Evolutionary conservation across 2,329 filamentous ascomycete species (phyloP), one percentile per base, ranked within the genome.

Genomic region (Fusarium coffeatum): DNA sequence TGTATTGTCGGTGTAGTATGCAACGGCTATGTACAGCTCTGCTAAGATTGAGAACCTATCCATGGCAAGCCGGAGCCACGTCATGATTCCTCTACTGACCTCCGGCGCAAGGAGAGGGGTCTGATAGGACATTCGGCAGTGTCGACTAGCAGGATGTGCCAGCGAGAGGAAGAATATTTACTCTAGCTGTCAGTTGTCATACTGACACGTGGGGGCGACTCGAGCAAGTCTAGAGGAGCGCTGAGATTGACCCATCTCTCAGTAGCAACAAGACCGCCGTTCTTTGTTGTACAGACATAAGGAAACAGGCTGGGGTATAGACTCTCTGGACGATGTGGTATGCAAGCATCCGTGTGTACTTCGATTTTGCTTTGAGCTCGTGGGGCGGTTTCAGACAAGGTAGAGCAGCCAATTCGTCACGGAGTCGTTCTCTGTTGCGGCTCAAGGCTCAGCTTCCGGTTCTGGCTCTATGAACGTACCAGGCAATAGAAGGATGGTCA

Each of bases 261-360:
- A 60, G 55, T 53, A 50, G 46, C 54, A 64, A 51, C 51, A 73
- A 57, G 48, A 32, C 63, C 64, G 55, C 42, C 55, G 49, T 57
- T 58, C 64, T 53, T 68, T 68, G 72, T 75, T 69, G 70, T 67
- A 72, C 72, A 64, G 54, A 56, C 62, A 59, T 74, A 58, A 73
- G 60, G 42, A 65, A 68, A 66, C 59, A 48, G 66, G 60, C 72
- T 64, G 66, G 67, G 72, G 71, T 63, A 64, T 57, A 65, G 47
- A 56, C 61, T 37, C 59, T 64, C 66, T 74, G 64, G 64, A 67
- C 58, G 67, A 73, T 72, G 69, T 61, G 56, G 47, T 43, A 76
- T 76, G 74, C 74, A 76, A 65, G 63, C 57, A 74, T 43, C 73
- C 74, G 73, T 55, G 54, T 66, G 72, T 67, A 62, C 72, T 64